Conservation (phyloP, 176 grass and related monocot species). For the Triticum turgidum region DNA sequence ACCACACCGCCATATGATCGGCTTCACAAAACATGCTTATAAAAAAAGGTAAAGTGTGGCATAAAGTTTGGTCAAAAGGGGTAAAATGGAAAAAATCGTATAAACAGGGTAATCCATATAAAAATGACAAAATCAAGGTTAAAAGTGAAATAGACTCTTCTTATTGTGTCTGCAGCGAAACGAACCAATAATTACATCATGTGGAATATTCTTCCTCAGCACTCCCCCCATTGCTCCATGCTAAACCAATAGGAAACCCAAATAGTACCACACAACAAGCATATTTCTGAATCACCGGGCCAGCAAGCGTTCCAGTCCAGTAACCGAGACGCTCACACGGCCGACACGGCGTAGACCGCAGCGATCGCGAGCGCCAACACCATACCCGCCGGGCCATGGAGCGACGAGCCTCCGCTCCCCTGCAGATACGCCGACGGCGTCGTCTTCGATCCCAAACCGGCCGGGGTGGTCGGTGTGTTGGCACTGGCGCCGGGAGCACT, state of each 20-base stretch:
- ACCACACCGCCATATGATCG: too few species aligned
- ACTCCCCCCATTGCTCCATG: too few species aligned
- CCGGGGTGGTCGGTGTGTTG: not conserved
- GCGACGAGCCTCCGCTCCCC: conserved; percentile 18
- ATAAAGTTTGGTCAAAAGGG: too few species aligned
- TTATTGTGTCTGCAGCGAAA: too few species aligned
- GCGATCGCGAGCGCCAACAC: conserved; percentile 30
- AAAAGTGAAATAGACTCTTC: too few species aligned
- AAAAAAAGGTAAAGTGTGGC: too few species aligned
- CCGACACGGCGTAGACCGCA: not conserved
- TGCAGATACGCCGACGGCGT: conserved; percentile 29
- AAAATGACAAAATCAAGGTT: too few species aligned
- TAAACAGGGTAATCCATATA: too few species aligned
- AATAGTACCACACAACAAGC: not conserved
- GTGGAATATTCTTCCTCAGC: too few species aligned
- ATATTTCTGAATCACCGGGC: not conserved
- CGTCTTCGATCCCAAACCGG: conserved; percentile 34
- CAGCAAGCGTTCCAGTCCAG: not conserved
- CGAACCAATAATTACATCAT: too few species aligned
- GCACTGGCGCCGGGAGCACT: not conserved
- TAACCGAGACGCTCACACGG: not conserved
- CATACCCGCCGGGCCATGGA: conserved; percentile 1
- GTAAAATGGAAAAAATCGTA: too few species aligned
- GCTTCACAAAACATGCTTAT: too few species aligned
- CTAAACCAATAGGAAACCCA: not conserved